Percentiles rank a stretch among this genome's conserved stretches.
phyloP scores from a whole-genome alignment of 352 stramenopile species.

The Phytopythium montanum region DNA sequence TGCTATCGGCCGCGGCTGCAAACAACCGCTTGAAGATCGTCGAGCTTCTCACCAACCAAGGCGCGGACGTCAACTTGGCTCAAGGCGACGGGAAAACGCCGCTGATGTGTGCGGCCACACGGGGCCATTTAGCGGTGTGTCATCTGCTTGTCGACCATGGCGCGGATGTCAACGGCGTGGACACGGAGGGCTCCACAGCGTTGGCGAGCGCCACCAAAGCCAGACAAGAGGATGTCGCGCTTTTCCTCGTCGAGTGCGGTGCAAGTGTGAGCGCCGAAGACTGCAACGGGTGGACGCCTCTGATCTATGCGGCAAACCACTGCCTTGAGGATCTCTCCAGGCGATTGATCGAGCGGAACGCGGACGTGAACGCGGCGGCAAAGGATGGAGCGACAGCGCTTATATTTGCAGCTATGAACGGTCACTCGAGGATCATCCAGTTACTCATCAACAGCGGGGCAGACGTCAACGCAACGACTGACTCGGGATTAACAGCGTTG shows the following conservation, averaged over 20 bases:
- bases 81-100: not conserved
- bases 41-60: not conserved
- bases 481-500: not conserved
- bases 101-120: not conserved
- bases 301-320: not conserved
- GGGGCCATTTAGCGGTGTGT: not conserved
- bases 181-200: not conserved
- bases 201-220: constrained; percentile 4
- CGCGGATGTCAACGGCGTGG: not conserved
- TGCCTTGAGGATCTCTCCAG: constrained; percentile 2
- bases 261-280: constrained; percentile 1
- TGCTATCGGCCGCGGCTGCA: not conserved
- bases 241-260: constrained; percentile 5
- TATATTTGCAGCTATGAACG: not conserved
- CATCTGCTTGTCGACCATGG: not conserved
- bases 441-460: not conserved
- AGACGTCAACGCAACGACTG: not conserved
- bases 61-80: not conserved
- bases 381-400: constrained; percentile 3
- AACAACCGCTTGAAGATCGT: not conserved
- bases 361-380: not conserved
- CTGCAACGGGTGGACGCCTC: constrained; percentile 7
- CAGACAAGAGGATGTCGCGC: not conserved
- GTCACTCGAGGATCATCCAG: not conserved
- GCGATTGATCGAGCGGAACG: not conserved